Evolutionary conservation across 768 basidiomycete genomes (phyloP), one percentile per base, ranked within the genome.

Genomic region (Paxillus ammoniavirescens): DNA sequence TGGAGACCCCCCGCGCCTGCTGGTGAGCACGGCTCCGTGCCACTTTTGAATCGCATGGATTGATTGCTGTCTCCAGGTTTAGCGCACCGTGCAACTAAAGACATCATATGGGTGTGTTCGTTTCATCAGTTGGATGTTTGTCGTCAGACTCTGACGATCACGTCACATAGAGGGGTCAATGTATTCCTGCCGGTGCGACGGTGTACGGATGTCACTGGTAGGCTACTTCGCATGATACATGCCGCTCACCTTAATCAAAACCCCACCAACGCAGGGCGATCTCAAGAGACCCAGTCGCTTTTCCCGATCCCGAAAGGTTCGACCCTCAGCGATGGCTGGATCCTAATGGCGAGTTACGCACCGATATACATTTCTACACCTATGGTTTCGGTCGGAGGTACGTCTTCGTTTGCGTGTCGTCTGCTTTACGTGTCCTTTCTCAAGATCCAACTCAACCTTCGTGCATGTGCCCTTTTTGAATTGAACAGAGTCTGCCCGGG

Each of bases 381-480:
- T 86, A 82, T 52, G 82, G 83, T 1, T 83, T 81, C 57, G 82
- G 82, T 12, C 65, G 79, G 59, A 54, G 63, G 73, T 71, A 50
- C 8, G 60, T 26, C 1, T 15, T 8, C 28, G 12, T 5, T 8
- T 33, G 31, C 12, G 31, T 12, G 31, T 33, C 31, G 12, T 12
- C 31, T 9, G 31, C 31, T 33, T 33, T 33, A 33, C 31, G 8
- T 9, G 31, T 33, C 7, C 12, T 33, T 33, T 12, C 31, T 33
- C 31, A 33, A 33, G 12, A 9, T 33, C 31, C 2, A 10, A 33
- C 31, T 33, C 31, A 8, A 10, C 31, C 31, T 33, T 10, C 7
- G 31, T 33, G 31, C 9, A 33, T 12, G 5, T n/a, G 10, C 30
- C 15, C 26, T 37, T 30, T 9, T 28, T 31, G 18, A 15, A 5